Conservation (phyloP, 2,329 filamentous ascomycete species). For the Sporothrix humicola region DNA sequence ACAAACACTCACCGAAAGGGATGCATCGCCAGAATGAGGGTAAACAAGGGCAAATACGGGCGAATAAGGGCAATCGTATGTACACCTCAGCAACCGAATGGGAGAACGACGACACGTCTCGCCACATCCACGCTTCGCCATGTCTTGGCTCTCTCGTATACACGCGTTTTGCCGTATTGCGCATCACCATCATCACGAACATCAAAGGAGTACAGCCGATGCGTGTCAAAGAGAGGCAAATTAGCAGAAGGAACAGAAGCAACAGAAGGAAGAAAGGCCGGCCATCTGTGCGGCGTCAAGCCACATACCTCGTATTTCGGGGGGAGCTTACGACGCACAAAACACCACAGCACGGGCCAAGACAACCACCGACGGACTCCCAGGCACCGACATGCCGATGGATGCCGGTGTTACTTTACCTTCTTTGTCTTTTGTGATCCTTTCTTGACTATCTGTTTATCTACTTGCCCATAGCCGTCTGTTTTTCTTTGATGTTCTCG, state of each 20-base stretch:
- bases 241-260: background rate
- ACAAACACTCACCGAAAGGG: background rate
- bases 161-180: background rate
- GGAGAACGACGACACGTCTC: background rate
- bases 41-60: no score
- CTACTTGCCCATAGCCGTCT: background rate
- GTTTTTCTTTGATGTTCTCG: background rate
- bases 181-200: background rate
- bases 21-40: background rate
- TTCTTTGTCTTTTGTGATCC: background rate
- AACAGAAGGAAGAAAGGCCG: no score
- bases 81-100: background rate
- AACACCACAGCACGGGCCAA: background rate
- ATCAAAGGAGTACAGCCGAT: background rate
- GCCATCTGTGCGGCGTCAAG: background rate
- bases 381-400: background rate
- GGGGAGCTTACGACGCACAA: background rate
- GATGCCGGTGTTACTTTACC: background rate
- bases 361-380: background rate
- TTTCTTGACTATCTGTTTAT: background rate
- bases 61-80: background rate
- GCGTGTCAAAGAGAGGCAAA: background rate
- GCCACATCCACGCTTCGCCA: background rate
- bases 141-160: background rate
- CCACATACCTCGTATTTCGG: slow-evolving; percentile 12